A percentile compares a stretch with the other conserved stretches of the same genome.
Evolutionary conservation across 176 grass and related monocot genomes (phyloP).

Genomic region (Triticum turgidum): DNA sequence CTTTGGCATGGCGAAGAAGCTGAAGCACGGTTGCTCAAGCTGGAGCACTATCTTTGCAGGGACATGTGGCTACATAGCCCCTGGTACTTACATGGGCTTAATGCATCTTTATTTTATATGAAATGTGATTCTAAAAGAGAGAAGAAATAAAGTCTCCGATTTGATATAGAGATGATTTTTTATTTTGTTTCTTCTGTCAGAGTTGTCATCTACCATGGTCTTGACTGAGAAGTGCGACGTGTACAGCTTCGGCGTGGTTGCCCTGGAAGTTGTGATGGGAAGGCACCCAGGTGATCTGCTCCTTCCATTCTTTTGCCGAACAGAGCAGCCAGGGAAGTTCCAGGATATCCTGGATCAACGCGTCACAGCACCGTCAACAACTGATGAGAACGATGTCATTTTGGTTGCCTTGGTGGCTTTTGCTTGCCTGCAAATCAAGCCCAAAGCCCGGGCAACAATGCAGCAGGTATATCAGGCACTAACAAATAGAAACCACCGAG

Average conservation of each 20-base stretch:
- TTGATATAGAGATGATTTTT: no score
- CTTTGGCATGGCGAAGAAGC: conserved; percentile 38
- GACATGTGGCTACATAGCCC: conserved; percentile 39
- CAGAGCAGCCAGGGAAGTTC: background rate
- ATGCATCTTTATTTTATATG: background rate
- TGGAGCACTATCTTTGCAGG: conserved; percentile 34
- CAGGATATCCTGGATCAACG: conserved; percentile 13
- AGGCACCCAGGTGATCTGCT: conserved; percentile 21
- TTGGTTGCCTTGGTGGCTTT: conserved; percentile 7
- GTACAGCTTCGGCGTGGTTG: conserved; percentile 13
- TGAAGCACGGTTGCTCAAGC: conserved; percentile 6
- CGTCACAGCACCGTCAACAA: background rate
- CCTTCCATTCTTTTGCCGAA: conserved; percentile 38
- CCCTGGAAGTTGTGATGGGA: conserved; percentile 29
- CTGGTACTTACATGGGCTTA: background rate
- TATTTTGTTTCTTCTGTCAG: background rate
- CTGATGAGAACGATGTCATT: background rate
- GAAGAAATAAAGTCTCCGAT: no score
- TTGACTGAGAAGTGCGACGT: conserved; percentile 30
- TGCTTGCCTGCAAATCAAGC: conserved; percentile 21
- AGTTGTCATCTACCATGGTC: conserved; percentile 18
- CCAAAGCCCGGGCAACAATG: conserved; percentile 24
- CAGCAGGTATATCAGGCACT: no score
- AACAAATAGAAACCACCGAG: no score
- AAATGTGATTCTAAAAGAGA: background rate